A percentile compares a stretch with the other conserved stretches of the same genome.
Conservation (phyloP, 2,329 filamentous ascomycete species). For the Graphilbum ipis-grandicollis region DNA sequence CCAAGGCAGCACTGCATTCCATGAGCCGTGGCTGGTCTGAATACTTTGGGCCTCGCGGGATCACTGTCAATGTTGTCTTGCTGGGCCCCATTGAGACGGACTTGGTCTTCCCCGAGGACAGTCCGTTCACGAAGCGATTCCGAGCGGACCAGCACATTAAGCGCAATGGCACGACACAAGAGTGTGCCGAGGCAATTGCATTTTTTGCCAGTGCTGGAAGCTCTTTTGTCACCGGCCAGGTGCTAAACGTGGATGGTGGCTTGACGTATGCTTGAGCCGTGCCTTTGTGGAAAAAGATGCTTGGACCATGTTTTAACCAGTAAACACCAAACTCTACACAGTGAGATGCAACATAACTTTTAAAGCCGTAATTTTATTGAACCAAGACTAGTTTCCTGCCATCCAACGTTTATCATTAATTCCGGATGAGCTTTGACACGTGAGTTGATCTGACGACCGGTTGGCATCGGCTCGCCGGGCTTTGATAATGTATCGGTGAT, state of each 20-base stretch:
- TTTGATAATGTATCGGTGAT: no score
- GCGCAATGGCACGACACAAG: constrained; percentile 9
- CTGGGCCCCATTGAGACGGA: constrained; percentile 9
- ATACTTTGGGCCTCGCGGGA: constrained; percentile 8
- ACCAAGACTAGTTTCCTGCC: no score
- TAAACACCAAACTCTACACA: neutral
- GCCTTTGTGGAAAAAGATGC: neutral
- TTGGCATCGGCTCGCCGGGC: no score
- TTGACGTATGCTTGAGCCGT: constrained; percentile 1
- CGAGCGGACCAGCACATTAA: constrained; percentile 9
- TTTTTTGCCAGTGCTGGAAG: constrained; percentile 10
- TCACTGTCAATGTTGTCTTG: constrained; percentile 8
- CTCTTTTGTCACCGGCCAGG: constrained; percentile 11
- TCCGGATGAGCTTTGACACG: no score
- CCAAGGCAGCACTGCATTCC: constrained; percentile 8
- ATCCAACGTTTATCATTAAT: no score
- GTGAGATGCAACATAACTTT: no score
- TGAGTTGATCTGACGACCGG: no score
- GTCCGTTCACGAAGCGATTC: constrained; percentile 5
- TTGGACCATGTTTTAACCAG: no score
- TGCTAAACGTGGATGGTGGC: constrained; percentile 10
- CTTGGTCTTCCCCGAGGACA: constrained; percentile 8
- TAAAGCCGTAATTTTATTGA: no score
- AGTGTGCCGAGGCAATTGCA: constrained; percentile 9
- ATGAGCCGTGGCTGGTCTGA: constrained; percentile 9